These are phyloP conservation scores for Colletotrichum gigasporum DNA, from an alignment of 2,329 filamentous ascomycete species.

Conservation along the genomic window DNA sequence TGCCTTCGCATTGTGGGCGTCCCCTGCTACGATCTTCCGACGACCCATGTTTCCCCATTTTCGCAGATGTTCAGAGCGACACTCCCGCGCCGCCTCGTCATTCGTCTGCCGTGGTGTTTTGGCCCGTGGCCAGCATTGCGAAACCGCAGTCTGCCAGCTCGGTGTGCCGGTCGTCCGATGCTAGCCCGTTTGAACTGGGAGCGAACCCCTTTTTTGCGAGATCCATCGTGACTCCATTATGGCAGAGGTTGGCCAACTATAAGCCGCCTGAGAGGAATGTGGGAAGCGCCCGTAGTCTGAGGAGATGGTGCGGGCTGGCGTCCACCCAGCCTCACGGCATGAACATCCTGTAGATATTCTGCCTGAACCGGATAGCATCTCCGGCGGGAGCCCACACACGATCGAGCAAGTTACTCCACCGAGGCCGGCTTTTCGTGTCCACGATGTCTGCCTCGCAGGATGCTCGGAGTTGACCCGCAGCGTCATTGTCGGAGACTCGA, in stretches of 20 bases:
- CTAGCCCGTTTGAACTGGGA: slow-evolving; percentile 11
- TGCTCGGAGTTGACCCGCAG: neutral
- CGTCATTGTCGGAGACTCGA: neutral
- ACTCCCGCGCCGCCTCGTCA: neutral
- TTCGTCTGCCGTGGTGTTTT: slow-evolving; percentile 13
- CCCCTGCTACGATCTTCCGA: slow-evolving; percentile 21
- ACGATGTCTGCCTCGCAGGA: neutral
- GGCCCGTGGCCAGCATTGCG: slow-evolving; percentile 11
- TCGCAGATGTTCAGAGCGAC: slow-evolving; percentile 14
- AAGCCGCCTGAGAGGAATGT: neutral
- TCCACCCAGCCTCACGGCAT: slow-evolving; percentile 4
- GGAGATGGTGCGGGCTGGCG: slow-evolving; percentile 9
- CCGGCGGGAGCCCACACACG: neutral
- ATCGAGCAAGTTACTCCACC: neutral
- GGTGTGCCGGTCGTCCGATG: neutral
- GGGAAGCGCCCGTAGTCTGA: neutral
- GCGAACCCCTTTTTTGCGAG: slow-evolving; percentile 8
- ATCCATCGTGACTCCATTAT: neutral
- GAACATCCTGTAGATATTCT: neutral
- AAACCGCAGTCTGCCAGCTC: slow-evolving; percentile 15
- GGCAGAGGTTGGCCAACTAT: neutral
- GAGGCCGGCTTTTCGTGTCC: neutral
- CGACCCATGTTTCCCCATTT: slow-evolving; percentile 31
- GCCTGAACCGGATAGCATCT: neutral
- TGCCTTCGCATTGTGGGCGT: neutral